Evolutionary conservation across 2,329 filamentous ascomycete genomes (phyloP), one percentile per base, ranked within the genome.

Genomic region (Trichoderma pleuroti): DNA sequence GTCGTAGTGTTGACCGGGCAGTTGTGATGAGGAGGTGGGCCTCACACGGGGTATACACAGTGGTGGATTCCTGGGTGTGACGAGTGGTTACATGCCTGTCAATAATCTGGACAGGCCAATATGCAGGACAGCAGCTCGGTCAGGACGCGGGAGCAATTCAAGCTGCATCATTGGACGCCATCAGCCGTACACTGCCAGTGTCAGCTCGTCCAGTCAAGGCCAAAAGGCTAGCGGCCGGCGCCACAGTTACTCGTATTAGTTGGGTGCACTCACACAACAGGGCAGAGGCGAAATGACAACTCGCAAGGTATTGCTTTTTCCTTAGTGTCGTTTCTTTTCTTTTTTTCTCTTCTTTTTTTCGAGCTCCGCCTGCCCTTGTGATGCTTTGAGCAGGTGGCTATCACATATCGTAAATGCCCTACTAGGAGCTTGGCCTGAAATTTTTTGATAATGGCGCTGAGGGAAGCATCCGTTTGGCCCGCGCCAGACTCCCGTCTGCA

Each of bases 231-330:
- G 49, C 54, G 54, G 52, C 36, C 52, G 52, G 36, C 34, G 46
- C 64, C 54, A 56, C 64, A 28, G 30, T 11, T 42, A 32, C 66
- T 62, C 54, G 56, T 6, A 46, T 21, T 24, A 61, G 46, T 14
- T 16, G 32, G 34, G 8, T 42, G 39, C 18, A 39, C 26, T 70
- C 34, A 11, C 49, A 56, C 46, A 52, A 34, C 60, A 70, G 46
- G 26, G n/a, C 62, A 59, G 42, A 34, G 65, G 65, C 46, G 71
- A 73, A 75, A 70, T 77, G 76, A 77, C 72, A 76, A 72, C 74
- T 77, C 75, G 67, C 72, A 36, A 54, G 34, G 24, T 26, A 61
- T 76, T 74, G 39, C 52, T 28, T 68, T 68, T 68, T 65, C 18
- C 14, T 62, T 7, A 1, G 49, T 56, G 4, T 8, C 42, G 9